Evolutionary conservation across 306 rosid species (phyloP), one percentile per base, ranked within the genome.

Genomic region (Urtica urens): DNA sequence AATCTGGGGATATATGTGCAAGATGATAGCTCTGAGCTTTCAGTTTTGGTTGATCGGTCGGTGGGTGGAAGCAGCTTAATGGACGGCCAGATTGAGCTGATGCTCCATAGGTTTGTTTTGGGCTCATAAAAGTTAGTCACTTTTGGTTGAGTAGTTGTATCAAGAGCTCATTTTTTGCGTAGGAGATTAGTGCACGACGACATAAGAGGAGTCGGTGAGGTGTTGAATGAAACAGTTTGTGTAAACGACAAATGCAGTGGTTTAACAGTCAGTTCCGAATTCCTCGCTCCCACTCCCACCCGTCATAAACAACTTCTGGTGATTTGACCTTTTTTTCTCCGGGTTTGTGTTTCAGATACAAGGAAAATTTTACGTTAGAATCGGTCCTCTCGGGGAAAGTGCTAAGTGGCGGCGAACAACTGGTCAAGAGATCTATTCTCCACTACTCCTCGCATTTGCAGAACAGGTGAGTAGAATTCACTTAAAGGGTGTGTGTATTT

Each of bases 351-450:
- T 56, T 28, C 78, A 87, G 96, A 70, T 87, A 38, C 59, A 58
- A 39, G 96, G 96, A 21, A 87, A 82, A 53, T 70, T 65, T 59
- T 87, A 87, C 46, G 55, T 82, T 64, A 75, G 79, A 68, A 75
- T 87, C 3, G 96, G 82, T 49, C 74, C 66, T 31, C 50, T 68
- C 15, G 94, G 83, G 67, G 92, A 82, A 64, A 92, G 96, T 52
- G 79, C 87, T 12, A 87, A 73, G 62, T 87, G 96, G 96, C 96
- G 96, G 56, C 83, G 96, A 46, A 60, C 84, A 6, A 59, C 75
- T 58, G 96, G 96, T 30, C 96, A 87, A 60, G 87, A 87, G 80
- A 82, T 72, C 65, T 79, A 69, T 69, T 75, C 87, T 1, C 96
- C 96, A 0, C 58, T 82, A 13, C 81, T 87, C 50, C 59, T 87